phyloP scores from a whole-genome alignment of 176 grass and related monocot species.

The Ananas comosus region DNA sequence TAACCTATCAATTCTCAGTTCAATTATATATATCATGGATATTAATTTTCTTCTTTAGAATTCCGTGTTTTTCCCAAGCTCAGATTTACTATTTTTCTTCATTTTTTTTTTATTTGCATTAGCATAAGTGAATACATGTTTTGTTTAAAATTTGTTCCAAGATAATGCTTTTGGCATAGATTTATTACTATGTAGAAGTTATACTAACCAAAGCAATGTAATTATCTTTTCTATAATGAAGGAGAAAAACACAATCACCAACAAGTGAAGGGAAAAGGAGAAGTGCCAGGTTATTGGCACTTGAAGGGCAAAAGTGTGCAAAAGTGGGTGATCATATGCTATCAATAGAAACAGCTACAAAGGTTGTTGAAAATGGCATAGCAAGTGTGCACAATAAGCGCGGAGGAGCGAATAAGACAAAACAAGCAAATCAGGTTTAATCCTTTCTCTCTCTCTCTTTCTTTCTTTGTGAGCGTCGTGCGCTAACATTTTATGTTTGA shows the following conservation, averaged over 20 bases:
- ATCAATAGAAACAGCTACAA: conserved; percentile 26
- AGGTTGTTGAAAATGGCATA: conserved; percentile 31
- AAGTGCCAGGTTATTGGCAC: conserved; percentile 51
- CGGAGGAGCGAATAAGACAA: conserved; percentile 36
- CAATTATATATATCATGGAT: too few relatives aligned
- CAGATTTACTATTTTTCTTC: too few relatives aligned
- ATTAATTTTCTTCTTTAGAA: too few relatives aligned
- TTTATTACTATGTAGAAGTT: background rate
- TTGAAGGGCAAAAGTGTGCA: conserved; percentile 50
- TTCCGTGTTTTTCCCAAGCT: too few relatives aligned
- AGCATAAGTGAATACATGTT: too few relatives aligned
- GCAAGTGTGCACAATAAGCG: conserved; percentile 3
- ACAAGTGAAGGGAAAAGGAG: conserved; percentile 41
- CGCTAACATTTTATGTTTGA: too few relatives aligned
- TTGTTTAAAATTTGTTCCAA: too few relatives aligned
- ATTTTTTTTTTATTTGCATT: conserved; percentile 5
- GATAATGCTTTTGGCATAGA: too few relatives aligned
- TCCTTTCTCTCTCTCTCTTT: too few relatives aligned
- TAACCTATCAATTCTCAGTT: too few relatives aligned
- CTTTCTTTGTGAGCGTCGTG: too few relatives aligned
- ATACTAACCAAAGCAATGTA: background rate
- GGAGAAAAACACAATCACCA: conserved; percentile 7
- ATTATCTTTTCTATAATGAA: background rate
- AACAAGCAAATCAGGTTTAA: conserved; percentile 8
- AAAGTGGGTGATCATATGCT: conserved; percentile 6